These are phyloP conservation scores for Metroxylon sagu DNA, from an alignment of 176 grass and related monocot species.

Conservation along the genomic window DNA sequence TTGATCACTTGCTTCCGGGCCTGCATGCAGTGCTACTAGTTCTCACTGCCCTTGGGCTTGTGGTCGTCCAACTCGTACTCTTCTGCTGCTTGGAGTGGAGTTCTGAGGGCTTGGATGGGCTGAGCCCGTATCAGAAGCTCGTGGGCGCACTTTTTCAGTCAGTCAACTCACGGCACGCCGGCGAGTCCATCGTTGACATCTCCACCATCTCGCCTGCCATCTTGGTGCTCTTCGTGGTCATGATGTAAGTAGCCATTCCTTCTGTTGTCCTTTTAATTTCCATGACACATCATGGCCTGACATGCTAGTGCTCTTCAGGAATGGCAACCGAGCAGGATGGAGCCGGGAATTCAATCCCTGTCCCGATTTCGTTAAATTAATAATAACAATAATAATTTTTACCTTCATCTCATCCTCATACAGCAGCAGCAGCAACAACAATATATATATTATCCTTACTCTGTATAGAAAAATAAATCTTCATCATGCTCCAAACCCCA, in stretches of 20 bases:
- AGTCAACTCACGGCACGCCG: conserved; percentile 63
- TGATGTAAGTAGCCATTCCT: conserved; percentile 49
- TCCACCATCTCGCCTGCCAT: conserved; percentile 37
- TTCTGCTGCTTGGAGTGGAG: conserved; percentile 67
- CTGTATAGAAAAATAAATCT: too few relatives aligned
- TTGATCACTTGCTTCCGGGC: conserved; percentile 41
- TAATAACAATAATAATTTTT: too few relatives aligned
- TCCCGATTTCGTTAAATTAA: too few relatives aligned
- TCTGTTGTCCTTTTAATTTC: neutral
- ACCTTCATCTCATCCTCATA: too few relatives aligned
- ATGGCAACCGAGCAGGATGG: neutral
- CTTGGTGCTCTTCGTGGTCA: conserved; percentile 52
- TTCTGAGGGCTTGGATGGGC: conserved; percentile 34
- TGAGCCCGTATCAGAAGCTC: conserved; percentile 46
- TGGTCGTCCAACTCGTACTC: conserved; percentile 34
- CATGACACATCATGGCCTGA: neutral
- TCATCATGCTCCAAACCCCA: too few relatives aligned
- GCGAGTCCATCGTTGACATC: conserved; percentile 53
- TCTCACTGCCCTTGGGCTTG: conserved; percentile 27
- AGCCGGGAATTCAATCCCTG: too few relatives aligned
- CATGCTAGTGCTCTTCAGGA: neutral
- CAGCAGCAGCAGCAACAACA: too few relatives aligned
- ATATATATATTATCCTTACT: too few relatives aligned
- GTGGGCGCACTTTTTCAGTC: conserved; percentile 52
- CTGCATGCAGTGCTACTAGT: conserved; percentile 21